A percentile compares a stretch with the other conserved stretches of the same genome.
Evolutionary conservation across 306 rosid species (phyloP).

Genomic region (Fagus sylvatica): DNA sequence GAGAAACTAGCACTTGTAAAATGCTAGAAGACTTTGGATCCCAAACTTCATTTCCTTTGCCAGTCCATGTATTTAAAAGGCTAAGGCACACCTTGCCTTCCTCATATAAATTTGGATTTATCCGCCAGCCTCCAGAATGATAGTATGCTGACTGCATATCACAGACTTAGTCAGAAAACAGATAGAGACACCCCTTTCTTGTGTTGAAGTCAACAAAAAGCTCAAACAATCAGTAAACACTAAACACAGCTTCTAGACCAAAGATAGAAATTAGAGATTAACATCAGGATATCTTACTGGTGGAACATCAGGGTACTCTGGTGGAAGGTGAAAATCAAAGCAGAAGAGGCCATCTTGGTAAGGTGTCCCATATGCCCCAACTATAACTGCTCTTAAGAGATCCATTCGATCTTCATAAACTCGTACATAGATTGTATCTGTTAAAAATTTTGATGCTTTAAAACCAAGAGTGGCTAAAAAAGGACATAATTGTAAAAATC

Average conservation of each 20-base stretch:
- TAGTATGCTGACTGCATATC: conserved; percentile 90
- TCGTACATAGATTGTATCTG: conserved; percentile 87
- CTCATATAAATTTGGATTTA: conserved; percentile 95
- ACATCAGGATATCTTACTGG: conserved; percentile 65
- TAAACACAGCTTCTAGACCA: neutral
- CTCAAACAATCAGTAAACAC: neutral
- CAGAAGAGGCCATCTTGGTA: conserved; percentile 99
- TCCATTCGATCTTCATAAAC: conserved; percentile 98
- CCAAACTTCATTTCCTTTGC: conserved; percentile 99
- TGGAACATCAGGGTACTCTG: conserved; percentile 96
- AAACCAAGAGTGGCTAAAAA: conserved; percentile 24
- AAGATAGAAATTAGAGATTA: conserved; percentile 1
- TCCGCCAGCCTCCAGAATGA: conserved; percentile 99
- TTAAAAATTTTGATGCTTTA: conserved; percentile 32
- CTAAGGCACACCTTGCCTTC: conserved; percentile 99
- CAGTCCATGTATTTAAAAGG: conserved; percentile 98
- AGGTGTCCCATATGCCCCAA: conserved; percentile 98
- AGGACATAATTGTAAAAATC: conserved; percentile 23
- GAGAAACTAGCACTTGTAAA: conserved; percentile 96
- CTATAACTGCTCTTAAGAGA: conserved; percentile 91
- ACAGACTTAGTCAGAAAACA: conserved; percentile 34
- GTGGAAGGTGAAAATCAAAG: conserved; percentile 98
- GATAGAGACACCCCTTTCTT: conserved; percentile 9
- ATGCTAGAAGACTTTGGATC: conserved; percentile 97
- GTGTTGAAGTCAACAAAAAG: neutral